A percentile compares a stretch with the other conserved stretches of the same genome.
Evolutionary conservation across 345 rosid species (phyloP).

Genomic region (Boechera retrofracta): DNA sequence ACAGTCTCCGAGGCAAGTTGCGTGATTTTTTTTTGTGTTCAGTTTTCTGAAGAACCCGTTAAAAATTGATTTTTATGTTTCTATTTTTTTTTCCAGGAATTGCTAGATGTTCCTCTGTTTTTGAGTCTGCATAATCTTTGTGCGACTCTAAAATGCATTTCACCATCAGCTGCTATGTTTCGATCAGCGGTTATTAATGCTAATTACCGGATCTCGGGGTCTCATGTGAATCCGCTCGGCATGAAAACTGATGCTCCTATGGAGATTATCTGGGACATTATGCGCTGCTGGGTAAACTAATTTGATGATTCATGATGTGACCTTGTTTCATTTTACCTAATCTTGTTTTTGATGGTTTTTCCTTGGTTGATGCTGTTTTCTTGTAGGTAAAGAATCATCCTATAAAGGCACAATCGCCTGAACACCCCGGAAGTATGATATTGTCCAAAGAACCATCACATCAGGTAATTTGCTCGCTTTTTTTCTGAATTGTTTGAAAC

Average conservation of each 20-base stretch:
- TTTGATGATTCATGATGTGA: slow-evolving; percentile 64
- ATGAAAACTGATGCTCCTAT: slow-evolving; percentile 96
- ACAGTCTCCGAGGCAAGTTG: slow-evolving; percentile 80
- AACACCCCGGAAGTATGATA: slow-evolving; percentile 86
- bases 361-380: slow-evolving; percentile 7
- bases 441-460: slow-evolving; percentile 80
- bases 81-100: slow-evolving; percentile 59
- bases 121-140: slow-evolving; percentile 90
- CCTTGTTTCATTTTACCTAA: slow-evolving; percentile 64
- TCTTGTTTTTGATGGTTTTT: slow-evolving; percentile 43
- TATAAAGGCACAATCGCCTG: slow-evolving; percentile 77
- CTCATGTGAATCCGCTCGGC: slow-evolving; percentile 89
- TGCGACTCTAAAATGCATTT: slow-evolving; percentile 86
- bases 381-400: slow-evolving; percentile 89
- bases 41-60: neutral
- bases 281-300: slow-evolving; percentile 96
- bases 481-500: slow-evolving; percentile 12
- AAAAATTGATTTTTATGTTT: neutral
- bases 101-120: slow-evolving; percentile 90
- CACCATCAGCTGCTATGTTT: slow-evolving; percentile 85
- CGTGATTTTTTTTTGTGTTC: neutral
- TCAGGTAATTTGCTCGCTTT: slow-evolving; percentile 50
- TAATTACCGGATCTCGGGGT: slow-evolving; percentile 80
- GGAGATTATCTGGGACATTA: slow-evolving; percentile 95
- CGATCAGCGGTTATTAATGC: slow-evolving; percentile 94